Evolutionary conservation across 2,329 filamentous ascomycete genomes (phyloP).

Genomic region (Colletotrichum ledebouriae): DNA sequence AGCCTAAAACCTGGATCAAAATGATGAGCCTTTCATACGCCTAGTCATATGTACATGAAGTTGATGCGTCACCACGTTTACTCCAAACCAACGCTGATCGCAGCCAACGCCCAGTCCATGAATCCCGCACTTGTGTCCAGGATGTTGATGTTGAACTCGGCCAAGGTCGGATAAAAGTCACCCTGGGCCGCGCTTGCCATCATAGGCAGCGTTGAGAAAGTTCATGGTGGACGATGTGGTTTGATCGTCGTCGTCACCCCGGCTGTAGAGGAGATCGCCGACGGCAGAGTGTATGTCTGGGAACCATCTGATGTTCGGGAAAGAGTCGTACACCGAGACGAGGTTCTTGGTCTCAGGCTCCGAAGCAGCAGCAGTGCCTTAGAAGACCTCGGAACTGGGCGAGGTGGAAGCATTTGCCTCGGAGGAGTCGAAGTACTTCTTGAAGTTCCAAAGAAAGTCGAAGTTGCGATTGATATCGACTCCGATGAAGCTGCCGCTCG

Average conservation of each 20-base stretch:
- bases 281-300: slow-evolving; percentile 64
- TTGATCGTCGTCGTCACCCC: slow-evolving; percentile 64
- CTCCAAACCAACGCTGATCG: slow-evolving; percentile 47
- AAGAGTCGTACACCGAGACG: slow-evolving; percentile 62
- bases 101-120: slow-evolving; percentile 55
- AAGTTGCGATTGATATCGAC: slow-evolving; percentile 71
- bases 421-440: slow-evolving; percentile 55
- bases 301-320: slow-evolving; percentile 62
- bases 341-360: slow-evolving; percentile 64
- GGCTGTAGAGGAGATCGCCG: slow-evolving; percentile 62
- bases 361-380: slow-evolving; percentile 60
- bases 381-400: slow-evolving; percentile 57
- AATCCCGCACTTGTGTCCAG: slow-evolving; percentile 57
- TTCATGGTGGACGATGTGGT: slow-evolving; percentile 55
- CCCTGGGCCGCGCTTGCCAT: slow-evolving; percentile 58
- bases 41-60: slow-evolving; percentile 1
- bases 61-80: not conserved
- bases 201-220: slow-evolving; percentile 61
- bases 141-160: slow-evolving; percentile 56
- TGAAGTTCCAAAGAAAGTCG: slow-evolving; percentile 69
- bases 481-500: slow-evolving; percentile 51
- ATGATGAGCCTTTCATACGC: not conserved
- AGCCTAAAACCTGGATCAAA: no score
- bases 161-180: slow-evolving; percentile 56
- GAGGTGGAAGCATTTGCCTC: slow-evolving; percentile 53